phyloP scores from a whole-genome alignment of 2,329 filamentous ascomycete species.

The Metarhizium anisopliae region DNA sequence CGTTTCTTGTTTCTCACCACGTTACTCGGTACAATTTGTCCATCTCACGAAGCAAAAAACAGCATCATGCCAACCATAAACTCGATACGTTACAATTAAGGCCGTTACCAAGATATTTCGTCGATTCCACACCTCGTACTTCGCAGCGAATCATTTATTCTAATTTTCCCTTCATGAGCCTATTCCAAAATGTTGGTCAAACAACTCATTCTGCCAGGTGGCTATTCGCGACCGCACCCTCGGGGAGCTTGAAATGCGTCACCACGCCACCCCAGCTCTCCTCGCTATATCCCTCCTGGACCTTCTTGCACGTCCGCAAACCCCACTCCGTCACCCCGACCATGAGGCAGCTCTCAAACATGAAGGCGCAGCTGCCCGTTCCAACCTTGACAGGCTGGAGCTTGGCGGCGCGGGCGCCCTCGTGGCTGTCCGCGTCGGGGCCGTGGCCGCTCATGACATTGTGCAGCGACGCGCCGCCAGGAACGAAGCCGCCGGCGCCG shows the following conservation, averaged over 20 bases:
- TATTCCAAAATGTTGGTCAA: neutral
- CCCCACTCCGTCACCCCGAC: constrained; percentile 67
- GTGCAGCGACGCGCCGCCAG: constrained; percentile 52
- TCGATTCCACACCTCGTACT: no score
- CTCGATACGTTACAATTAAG: no score
- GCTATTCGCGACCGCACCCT: constrained; percentile 20
- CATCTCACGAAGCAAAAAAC: no score
- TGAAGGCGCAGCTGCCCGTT: constrained; percentile 55
- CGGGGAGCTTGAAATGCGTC: constrained; percentile 48
- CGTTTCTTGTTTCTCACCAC: no score
- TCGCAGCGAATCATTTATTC: neutral
- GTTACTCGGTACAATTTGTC: no score
- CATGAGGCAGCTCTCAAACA: constrained; percentile 64
- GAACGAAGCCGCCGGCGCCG: constrained; percentile 41
- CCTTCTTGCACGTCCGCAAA: constrained; percentile 46
- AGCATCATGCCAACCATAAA: no score
- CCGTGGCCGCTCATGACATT: constrained; percentile 64
- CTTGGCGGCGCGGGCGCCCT: constrained; percentile 45
- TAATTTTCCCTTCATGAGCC: neutral
- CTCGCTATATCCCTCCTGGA: constrained; percentile 41
- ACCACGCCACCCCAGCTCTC: constrained; percentile 71
- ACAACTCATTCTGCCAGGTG: constrained; percentile 9
- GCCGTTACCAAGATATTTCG: no score
- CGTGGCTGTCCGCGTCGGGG: constrained; percentile 47
- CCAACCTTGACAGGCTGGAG: constrained; percentile 50